Evolutionary conservation across 257 asterid species (phyloP), one percentile per base, ranked within the genome.

Genomic region (Cynanchum wilfordii): DNA sequence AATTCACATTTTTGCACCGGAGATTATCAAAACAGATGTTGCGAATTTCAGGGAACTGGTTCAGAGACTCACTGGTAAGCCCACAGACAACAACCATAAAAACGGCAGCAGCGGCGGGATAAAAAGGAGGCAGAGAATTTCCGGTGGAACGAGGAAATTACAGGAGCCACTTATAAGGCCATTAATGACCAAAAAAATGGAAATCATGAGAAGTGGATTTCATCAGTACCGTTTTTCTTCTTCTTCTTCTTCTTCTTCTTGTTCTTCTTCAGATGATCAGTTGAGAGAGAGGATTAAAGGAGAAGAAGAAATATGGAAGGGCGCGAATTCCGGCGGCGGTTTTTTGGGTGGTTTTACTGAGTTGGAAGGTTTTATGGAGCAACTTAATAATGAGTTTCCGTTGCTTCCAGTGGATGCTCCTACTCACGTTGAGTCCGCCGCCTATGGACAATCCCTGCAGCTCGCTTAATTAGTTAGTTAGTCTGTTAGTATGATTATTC

Each of bases 1-100:
- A 73, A 94, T 94, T 73, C 98, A 94, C 91, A 87, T 93, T 70
- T 89, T 87, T 67, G 94, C 98, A 38, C 98, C 98, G 0, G 95
- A 91, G 84, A 89, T 93, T 69, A 92, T 92, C 86, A 89, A 86
- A 73, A 93, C 95, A 0, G 97, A 90, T 33, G 93, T 80, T 1
- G 89, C 80, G 0, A 89, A 89, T 76, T 93, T 93, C 68, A 76
- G 96, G 8, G 97, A 93, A 73, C 81, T 89, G 36, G 98, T 93
- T 38, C 98, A 93, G 24, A 79, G 90, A 20, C 97, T 93, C 81
- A 93, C 98, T 0, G 98, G 98, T 2, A 93, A 90, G 85, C 96
- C 98, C 0, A 56, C 81, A 8, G 87, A 76, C 7, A 59, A 33
- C 38, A 33, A 33, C 38, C 38, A 33, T 5, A 1, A 33, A 4